A percentile compares a stretch with the other conserved stretches of the same genome.
phyloP scores from a whole-genome alignment of 1,284 basidiomycete species.

The Rhodofomes roseus region DNA sequence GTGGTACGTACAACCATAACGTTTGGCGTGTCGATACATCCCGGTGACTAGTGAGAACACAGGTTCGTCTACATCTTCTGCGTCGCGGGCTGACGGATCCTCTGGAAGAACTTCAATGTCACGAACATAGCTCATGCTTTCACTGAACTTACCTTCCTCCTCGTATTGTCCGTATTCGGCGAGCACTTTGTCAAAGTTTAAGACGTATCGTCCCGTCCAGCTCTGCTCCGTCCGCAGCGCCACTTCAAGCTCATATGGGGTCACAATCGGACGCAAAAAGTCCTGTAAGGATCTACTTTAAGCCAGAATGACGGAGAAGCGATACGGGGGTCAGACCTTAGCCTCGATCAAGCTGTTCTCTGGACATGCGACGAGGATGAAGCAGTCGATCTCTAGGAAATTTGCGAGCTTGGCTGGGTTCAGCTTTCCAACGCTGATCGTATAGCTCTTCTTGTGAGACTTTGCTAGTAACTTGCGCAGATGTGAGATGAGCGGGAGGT shows the following conservation, averaged over 20 bases:
- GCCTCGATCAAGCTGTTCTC: slow-evolving; percentile 91
- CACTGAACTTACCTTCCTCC: slow-evolving; percentile 2
- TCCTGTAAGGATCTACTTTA: slow-evolving; percentile 48
- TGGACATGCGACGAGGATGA: slow-evolving; percentile 91
- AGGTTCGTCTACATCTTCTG: slow-evolving; percentile 59
- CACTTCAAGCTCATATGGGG: slow-evolving; percentile 89
- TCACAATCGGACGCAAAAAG: slow-evolving; percentile 88
- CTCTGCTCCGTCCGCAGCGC: slow-evolving; percentile 66
- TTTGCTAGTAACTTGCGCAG: slow-evolving; percentile 65
- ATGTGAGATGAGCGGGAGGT: slow-evolving; percentile 77
- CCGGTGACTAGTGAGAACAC: slow-evolving; percentile 88
- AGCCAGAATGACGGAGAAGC: background rate
- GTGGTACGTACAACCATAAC: slow-evolving; percentile 46
- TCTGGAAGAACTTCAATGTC: background rate
- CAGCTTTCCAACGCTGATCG: slow-evolving; percentile 92
- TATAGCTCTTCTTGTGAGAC: slow-evolving; percentile 86
- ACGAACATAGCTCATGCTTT: too few relatives aligned
- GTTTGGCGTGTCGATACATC: slow-evolving; percentile 75
- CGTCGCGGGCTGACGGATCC: slow-evolving; percentile 11
- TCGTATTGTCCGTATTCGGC: slow-evolving; percentile 27
- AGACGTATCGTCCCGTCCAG: slow-evolving; percentile 82
- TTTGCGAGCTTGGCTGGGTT: slow-evolving; percentile 96
- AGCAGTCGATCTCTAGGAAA: slow-evolving; percentile 96
- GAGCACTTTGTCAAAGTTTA: slow-evolving; percentile 77
- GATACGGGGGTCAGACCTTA: slow-evolving; percentile 44